Base-by-base conservation (phyloP, 495 filamentous ascomycete species). In the Xylaria intraflava region DNA sequence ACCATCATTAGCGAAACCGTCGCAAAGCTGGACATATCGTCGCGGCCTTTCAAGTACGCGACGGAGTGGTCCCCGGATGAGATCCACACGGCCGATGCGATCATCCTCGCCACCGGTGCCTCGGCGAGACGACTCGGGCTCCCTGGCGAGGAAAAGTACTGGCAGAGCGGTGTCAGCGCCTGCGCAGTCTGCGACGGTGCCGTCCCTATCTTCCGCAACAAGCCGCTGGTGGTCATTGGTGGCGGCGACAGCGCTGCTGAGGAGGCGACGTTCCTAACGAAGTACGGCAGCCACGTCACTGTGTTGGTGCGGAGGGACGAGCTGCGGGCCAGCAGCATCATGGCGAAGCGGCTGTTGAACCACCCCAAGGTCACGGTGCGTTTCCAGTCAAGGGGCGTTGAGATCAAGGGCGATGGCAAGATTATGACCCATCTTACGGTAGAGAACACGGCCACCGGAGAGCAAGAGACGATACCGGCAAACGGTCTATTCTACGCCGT, bases 161-260 rank as follows among this genome's bases (percentile, higher is more conserved):
- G 94, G 93, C 91, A 96, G 73, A 90, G 85, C 64, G 93, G 93
- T 57, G 91, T 99, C 66, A 90, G 85, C 51, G 93, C 93, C 46
- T 99, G 93, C 66, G 93, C 93, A 36, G 93, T 99, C 42, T 99
- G 93, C 74, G 93, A 99, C 64, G 93, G 93, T 52, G 91, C 91
- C 44, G 88, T 97, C 27, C 93, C 93, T 19, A 97, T 99, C 65
- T 99, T 96, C 83, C 79, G 90, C 54, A 88, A 95, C 67, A 95
- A 95, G 78, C 92, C 87, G 16, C 78, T 99, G 26, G 85, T 94
- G 22, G 93, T 99, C 7, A 97, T 99, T 58, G 93, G 93, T 47
- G 93, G 93, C 54, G 93, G 93, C 61, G 93, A 99, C 71, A 95
- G 90, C 8, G 93, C 93, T 23, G 93, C 94, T 23, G 93, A 99